Evolutionary conservation across 192 early-diverging fungal species (phyloP).

Genomic region (Gaertneriomyces semiglobifer): DNA sequence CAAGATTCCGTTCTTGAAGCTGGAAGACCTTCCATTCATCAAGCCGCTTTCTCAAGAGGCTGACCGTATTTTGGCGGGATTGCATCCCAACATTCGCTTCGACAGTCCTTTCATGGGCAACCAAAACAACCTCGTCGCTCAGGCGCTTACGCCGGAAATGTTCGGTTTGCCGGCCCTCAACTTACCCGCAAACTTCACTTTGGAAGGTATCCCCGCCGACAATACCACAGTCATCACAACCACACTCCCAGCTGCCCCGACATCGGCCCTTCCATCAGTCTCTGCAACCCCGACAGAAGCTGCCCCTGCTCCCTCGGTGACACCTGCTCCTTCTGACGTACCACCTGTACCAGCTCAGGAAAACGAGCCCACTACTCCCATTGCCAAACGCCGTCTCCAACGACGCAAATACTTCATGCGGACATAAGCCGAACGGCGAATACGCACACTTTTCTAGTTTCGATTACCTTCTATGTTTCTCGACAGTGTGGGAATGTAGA

Average conservation of each 20-base stretch:
- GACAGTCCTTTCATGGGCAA: not conserved
- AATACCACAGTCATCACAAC: not conserved
- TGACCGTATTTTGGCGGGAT: not conserved
- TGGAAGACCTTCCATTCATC: slow-evolving; percentile 27
- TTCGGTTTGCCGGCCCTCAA: slow-evolving; percentile 6
- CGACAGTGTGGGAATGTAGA: too few species aligned
- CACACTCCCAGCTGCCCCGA: not conserved
- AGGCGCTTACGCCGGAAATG: not conserved
- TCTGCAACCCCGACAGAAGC: not conserved
- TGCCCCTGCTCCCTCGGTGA: not conserved
- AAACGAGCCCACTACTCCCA: too few species aligned
- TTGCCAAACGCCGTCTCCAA: too few species aligned
- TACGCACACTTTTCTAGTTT: too few species aligned
- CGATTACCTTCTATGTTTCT: too few species aligned
- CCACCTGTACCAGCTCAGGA: not conserved
- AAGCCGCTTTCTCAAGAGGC: slow-evolving; percentile 1
- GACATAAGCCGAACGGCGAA: too few species aligned
- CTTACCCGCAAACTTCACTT: slow-evolving; percentile 17
- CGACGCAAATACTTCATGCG: too few species aligned
- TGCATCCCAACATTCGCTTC: slow-evolving; percentile 2
- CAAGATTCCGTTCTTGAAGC: slow-evolving; percentile 24
- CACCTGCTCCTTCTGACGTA: not conserved
- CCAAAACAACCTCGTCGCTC: not conserved
- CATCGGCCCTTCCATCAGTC: not conserved
- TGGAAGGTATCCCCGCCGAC: not conserved